Base-by-base conservation (phyloP, 768 basidiomycete genomes). In the Butyriboletus loyo region DNA sequence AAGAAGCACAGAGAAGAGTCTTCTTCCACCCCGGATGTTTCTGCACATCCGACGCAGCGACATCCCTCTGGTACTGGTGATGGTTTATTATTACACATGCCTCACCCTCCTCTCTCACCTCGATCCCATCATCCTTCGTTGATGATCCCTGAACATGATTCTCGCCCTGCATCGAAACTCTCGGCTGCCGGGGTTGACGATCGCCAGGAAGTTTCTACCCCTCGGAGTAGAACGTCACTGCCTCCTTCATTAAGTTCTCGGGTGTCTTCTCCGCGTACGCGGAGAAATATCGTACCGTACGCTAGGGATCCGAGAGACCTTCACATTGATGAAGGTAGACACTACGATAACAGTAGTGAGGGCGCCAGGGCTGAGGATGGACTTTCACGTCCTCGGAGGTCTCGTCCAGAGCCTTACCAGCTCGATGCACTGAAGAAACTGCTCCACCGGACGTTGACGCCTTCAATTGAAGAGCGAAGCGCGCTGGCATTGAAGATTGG, bases 371-470 rank as follows among this genome's bases (percentile, higher is more conserved):
- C 50, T 25, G 68, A 70, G 41, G 68, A 70, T 36, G 60, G 73
- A 32, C 73, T 76, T 47, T 67, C 75, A 4, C 81, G 87, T 51
- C 81, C 84, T 50, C 76, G 87, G 34, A 83, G 89, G 36, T 85
- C 87, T 15, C 83, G 89, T 39, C 89, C 89, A 38, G 88, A 89
- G 65, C 85, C 87, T 25, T 79, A 82, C 64, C 89, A 92, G 65
- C 81, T 91, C 35, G 81, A 84, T 52, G 87, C 86, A 2, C 73
- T 92, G 22, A 88, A 87, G 68, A 80, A 80, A 53, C 73, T 91
- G 19, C 85, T 84, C 57, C 74, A 72, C 38, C 84, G 79, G 54
- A 90, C 88, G 2, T 64, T 83, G 22, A 87, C 83, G 11, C 89
- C 89, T 7, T 83, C 86, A 14, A 89, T 91, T 54, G 89, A 92